These are phyloP conservation scores for Hymenoscyphus fructigenus DNA, from an alignment of 2,329 filamentous ascomycete genomes.

Conservation along the genomic window DNA sequence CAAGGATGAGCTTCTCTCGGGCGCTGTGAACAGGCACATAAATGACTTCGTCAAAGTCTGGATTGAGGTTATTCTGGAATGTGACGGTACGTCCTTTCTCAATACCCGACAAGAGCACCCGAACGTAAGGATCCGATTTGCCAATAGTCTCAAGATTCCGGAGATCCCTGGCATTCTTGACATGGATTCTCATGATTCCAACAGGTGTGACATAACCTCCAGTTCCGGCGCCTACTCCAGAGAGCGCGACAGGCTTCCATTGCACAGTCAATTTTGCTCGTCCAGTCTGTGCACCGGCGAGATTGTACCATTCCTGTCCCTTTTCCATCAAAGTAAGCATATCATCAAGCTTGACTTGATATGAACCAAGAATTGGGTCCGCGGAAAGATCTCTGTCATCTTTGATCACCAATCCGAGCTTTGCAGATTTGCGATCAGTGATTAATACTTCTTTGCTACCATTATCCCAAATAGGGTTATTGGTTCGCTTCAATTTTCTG, in stretches of 20 bases:
- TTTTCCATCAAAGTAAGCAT: constrained; percentile 88
- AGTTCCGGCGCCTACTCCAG: constrained; percentile 72
- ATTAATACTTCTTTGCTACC: constrained; percentile 92
- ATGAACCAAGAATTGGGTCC: constrained; percentile 84
- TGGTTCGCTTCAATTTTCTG: constrained; percentile 92
- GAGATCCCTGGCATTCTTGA: constrained; percentile 77
- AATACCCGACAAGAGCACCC: constrained; percentile 84
- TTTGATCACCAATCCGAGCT: constrained; percentile 89
- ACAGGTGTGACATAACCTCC: constrained; percentile 92
- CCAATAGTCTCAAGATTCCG: constrained; percentile 93
- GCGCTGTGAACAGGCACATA: constrained; percentile 87
- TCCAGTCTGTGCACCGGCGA: constrained; percentile 77
- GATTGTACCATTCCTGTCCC: constrained; percentile 94
- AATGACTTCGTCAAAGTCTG: constrained; percentile 92
- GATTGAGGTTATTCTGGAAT: constrained; percentile 92
- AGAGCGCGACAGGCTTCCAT: constrained; percentile 92
- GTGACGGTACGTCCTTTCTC: constrained; percentile 92
- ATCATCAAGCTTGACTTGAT: constrained; percentile 93
- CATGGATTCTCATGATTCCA: constrained; percentile 92
- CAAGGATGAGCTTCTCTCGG: constrained; percentile 80
- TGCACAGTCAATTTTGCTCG: constrained; percentile 87
- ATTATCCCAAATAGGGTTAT: constrained; percentile 95
- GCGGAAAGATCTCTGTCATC: constrained; percentile 84
- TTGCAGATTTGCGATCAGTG: constrained; percentile 87
- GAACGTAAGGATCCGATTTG: constrained; percentile 93